Conservation (phyloP, 2,329 filamentous ascomycete genomes). For the Sodiomyces alkalinus region DNA sequence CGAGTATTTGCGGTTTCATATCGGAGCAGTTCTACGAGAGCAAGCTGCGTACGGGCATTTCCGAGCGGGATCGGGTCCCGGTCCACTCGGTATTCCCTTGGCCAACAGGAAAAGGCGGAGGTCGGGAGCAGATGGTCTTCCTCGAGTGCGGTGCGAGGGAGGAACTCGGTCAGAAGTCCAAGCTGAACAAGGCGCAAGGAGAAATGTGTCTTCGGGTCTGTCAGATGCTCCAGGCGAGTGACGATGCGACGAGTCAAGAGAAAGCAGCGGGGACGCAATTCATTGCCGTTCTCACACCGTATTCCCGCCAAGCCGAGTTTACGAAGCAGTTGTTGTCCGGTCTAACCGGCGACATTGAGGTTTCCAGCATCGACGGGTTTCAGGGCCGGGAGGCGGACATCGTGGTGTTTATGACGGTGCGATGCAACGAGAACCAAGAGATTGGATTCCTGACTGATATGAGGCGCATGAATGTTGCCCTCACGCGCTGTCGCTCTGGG, state of each 20-base stretch:
- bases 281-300: conserved; percentile 24
- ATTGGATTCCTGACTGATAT: conserved; percentile 25
- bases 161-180: conserved; percentile 21
- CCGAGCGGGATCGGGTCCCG: conserved; percentile 9
- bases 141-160: conserved; percentile 19
- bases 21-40: conserved; percentile 23
- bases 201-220: conserved; percentile 18
- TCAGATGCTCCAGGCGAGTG: conserved; percentile 17
- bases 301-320: conserved; percentile 19
- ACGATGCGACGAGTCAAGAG: too few species aligned
- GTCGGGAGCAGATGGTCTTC: conserved; percentile 15
- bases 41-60: conserved; percentile 18
- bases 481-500: conserved; percentile 20
- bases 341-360: conserved; percentile 16
- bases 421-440: conserved; percentile 21
- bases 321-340: conserved; percentile 12
- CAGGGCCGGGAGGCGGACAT: conserved; percentile 27
- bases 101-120: too few species aligned
- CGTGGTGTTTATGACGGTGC: conserved; percentile 24
- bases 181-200: conserved; percentile 21
- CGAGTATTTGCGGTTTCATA: conserved; percentile 21
- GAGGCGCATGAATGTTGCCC: conserved; percentile 23
- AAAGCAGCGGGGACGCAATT: conserved; percentile 4
- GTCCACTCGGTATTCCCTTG: conserved; percentile 1
- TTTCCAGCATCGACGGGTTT: conserved; percentile 26